These are phyloP conservation scores for Basidioascus undulatus DNA, from an alignment of 768 basidiomycete species.

Conservation along the genomic window DNA sequence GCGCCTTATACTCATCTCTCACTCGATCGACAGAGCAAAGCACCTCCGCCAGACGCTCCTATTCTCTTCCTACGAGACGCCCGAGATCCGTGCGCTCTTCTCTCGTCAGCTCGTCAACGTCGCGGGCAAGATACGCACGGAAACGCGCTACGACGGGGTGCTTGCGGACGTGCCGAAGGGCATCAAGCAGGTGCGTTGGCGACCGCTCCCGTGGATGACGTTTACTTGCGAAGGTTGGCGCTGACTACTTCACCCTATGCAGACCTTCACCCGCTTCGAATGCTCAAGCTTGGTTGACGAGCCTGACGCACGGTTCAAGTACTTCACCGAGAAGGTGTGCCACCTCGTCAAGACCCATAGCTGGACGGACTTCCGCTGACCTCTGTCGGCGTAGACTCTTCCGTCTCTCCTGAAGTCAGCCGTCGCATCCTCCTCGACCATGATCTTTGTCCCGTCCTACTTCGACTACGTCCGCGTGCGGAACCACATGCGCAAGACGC, in stretches of 20 bases:
- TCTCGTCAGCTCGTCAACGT: slow-evolving; percentile 55
- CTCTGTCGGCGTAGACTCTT: slow-evolving; percentile 29
- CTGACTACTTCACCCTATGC: not conserved
- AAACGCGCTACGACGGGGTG: slow-evolving; percentile 44
- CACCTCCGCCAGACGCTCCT: slow-evolving; percentile 78
- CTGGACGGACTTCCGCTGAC: not conserved
- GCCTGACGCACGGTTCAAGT: slow-evolving; percentile 59
- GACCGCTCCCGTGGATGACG: too few relatives aligned
- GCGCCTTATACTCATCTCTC: slow-evolving; percentile 1
- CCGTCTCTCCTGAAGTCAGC: slow-evolving; percentile 72
- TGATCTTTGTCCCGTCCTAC: slow-evolving; percentile 76
- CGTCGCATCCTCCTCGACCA: slow-evolving; percentile 68
- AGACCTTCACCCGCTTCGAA: slow-evolving; percentile 58
- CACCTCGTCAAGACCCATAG: not conserved
- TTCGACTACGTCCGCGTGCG: slow-evolving; percentile 87
- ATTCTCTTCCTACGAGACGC: slow-evolving; percentile 65
- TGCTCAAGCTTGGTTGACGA: slow-evolving; percentile 46
- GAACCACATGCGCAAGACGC: slow-evolving; percentile 54
- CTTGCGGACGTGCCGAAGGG: slow-evolving; percentile 45
- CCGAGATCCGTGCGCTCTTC: slow-evolving; percentile 62
- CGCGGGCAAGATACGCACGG: slow-evolving; percentile 51
- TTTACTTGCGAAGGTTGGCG: too few relatives aligned
- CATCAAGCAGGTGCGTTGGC: slow-evolving; percentile 40
- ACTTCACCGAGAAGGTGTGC: slow-evolving; percentile 60
- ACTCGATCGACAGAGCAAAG: slow-evolving; percentile 29